Conservation (phyloP, 768 basidiomycete genomes). For the Lepiota venenata region DNA sequence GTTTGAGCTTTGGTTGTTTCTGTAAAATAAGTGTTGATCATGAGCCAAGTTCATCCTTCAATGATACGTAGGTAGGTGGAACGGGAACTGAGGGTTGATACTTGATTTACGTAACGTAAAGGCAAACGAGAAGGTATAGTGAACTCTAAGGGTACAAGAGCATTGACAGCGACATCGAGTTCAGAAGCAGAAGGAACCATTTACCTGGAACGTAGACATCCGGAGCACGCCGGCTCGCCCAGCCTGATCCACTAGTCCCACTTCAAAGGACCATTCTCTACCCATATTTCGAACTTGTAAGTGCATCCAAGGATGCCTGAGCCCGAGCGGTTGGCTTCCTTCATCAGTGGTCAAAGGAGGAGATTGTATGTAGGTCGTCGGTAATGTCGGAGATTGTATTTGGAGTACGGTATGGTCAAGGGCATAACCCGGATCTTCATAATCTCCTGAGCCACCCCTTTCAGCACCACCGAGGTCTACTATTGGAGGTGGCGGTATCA, state of each 20-base stretch:
- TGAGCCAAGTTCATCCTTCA: not conserved
- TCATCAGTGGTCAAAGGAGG: constrained; percentile 31
- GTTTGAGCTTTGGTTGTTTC: not conserved
- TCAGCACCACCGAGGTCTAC: constrained; percentile 15
- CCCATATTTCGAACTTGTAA: constrained; percentile 68
- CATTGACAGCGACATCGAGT: too few species aligned
- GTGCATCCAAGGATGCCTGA: constrained; percentile 74
- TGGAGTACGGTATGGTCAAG: constrained; percentile 72
- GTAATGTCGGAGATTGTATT: constrained; percentile 73
- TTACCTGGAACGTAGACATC: constrained; percentile 81
- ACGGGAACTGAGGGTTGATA: not conserved
- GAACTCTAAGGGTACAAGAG: too few species aligned
- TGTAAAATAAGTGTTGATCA: not conserved
- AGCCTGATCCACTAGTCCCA: constrained; percentile 65
- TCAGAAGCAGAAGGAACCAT: too few species aligned
- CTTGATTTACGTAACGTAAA: not conserved
- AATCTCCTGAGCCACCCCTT: constrained; percentile 22
- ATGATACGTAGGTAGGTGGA: not conserved
- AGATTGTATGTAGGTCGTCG: constrained; percentile 63
- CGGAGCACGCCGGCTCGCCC: constrained; percentile 59
- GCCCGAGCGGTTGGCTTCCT: constrained; percentile 36
- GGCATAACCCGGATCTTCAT: constrained; percentile 26
- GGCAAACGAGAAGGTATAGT: not conserved
- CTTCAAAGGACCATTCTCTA: constrained; percentile 71
- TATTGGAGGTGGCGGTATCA: constrained; percentile 38